Conservation (phyloP, 1,284 basidiomycete genomes). For the Agaricales sp. region DNA sequence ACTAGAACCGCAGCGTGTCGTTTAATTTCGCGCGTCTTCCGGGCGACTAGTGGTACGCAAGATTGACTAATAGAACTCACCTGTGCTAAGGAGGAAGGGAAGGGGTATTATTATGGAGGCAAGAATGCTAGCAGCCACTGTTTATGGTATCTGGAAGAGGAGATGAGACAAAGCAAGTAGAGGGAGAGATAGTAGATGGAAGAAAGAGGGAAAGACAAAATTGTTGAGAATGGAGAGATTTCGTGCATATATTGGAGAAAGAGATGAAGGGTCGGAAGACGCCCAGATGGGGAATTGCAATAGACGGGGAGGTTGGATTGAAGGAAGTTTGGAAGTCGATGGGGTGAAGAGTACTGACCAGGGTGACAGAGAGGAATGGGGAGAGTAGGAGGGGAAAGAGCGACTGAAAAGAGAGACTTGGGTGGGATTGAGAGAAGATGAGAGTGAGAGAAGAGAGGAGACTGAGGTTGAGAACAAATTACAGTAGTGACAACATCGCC, state of each 20-base stretch:
- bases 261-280: conserved; percentile 8
- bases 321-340: not conserved
- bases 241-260: conserved; percentile 16
- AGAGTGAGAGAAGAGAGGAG: conserved; percentile 13
- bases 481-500: conserved; percentile 3
- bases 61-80: conserved; percentile 6
- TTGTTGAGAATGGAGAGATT: conserved; percentile 10
- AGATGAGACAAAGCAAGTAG: conserved; percentile 4
- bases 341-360: conserved; percentile 8
- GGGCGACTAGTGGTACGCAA: too few species aligned
- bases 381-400: conserved; percentile 11
- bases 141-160: not conserved
- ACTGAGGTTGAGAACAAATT: conserved; percentile 9
- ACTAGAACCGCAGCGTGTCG: conserved; percentile 5
- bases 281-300: not conserved
- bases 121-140: conserved; percentile 1
- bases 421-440: conserved; percentile 11
- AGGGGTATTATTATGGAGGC: not conserved
- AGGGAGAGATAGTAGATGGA: conserved; percentile 3
- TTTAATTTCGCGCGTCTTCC: too few species aligned
- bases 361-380: conserved; percentile 10
- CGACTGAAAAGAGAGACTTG: conserved; percentile 13
- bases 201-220: conserved; percentile 11
- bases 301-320: not conserved
- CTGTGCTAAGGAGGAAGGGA: conserved; percentile 11